Conservation (phyloP, 2,329 filamentous ascomycete genomes). For the Curvularia hawaiiensis region DNA sequence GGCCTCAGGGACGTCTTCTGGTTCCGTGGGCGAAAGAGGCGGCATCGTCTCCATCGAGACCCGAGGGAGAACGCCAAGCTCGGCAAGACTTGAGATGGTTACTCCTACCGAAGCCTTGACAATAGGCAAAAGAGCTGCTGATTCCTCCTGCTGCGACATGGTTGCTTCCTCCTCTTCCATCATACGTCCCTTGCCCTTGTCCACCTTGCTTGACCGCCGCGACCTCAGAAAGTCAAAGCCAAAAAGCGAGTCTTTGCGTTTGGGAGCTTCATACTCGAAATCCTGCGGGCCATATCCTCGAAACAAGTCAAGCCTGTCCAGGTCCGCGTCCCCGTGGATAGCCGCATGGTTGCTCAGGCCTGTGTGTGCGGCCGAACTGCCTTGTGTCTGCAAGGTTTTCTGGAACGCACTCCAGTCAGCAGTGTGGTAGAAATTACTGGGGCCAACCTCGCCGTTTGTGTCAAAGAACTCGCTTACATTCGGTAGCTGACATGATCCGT, state of each 20-base stretch:
- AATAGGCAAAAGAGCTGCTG: background rate
- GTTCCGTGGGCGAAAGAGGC: background rate
- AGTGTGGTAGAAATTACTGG: constrained; percentile 13
- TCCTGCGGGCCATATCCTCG: background rate
- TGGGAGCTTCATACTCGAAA: background rate
- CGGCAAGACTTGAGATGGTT: background rate
- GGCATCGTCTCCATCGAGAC: background rate
- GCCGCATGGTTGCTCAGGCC: background rate
- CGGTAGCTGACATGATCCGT: constrained; percentile 4
- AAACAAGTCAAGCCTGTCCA: background rate
- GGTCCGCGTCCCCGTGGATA: constrained; percentile 2
- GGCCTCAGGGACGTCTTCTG: background rate
- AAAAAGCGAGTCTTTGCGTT: constrained; percentile 12
- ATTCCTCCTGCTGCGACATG: background rate
- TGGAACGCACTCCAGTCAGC: constrained; percentile 12
- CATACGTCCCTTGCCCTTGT: constrained; percentile 12
- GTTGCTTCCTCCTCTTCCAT: background rate
- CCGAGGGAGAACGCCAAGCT: constrained; percentile 1
- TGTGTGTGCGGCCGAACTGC: background rate
- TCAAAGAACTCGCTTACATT: constrained; percentile 13
- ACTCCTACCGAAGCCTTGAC: background rate
- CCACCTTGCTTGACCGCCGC: constrained; percentile 5
- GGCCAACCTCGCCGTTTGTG: constrained; percentile 9
- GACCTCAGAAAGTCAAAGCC: constrained; percentile 7
- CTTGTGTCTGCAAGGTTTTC: constrained; percentile 5